Evolutionary conservation across 345 rosid species (phyloP), one percentile per base, ranked within the genome.

Genomic region (Crucihimalaya himalaica): DNA sequence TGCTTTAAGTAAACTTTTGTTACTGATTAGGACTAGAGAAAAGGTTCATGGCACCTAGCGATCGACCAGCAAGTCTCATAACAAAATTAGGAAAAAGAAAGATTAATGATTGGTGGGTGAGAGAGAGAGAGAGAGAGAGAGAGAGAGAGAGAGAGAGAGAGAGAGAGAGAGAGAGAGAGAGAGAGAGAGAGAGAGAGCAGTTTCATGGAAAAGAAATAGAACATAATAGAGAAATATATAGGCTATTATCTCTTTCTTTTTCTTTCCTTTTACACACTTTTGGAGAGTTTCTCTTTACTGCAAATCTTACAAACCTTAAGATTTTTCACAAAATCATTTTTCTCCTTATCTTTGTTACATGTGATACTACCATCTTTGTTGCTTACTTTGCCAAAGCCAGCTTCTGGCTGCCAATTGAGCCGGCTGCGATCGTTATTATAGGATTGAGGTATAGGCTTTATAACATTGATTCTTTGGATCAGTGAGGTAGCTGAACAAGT

Each of bases 381-480:
- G 37, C 37, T 8, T 34, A 2, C 37, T 34, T 34, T 34, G 37
- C 37, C 37, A 34, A 8, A 8, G 10, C 37, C 37, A 34, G 8
- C 37, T 8, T 34, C 37, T 34, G 10, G 37, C 10, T 34, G 37
- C 37, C 32, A 29, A 6, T 29, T 5, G 32, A 29, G 32, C 32
- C 32, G 63, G 69, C 66, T 48, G n/a, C 61, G 48, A 21, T 25
- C 66, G 12, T 14, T 63, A n/a, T n/a, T n/a, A n/a, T n/a, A 39
- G 15, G 43, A 12, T 39, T 2, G 43, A 39, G 43, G 15, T 4
- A 4, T 15, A 39, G 43, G 43, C 43, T 13, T 39, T 39, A 39
- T 3, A 39, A 39, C 15, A 39, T 39, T 12, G 43, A 12, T 12
- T 13, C 1, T 39, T 39, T 39, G 15, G 45, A 2, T 6, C 16